Percentiles rank a stretch among this genome's conserved stretches.
Evolutionary conservation across 768 basidiomycete genomes (phyloP).

Genomic region (Cubamyces lactineus): DNA sequence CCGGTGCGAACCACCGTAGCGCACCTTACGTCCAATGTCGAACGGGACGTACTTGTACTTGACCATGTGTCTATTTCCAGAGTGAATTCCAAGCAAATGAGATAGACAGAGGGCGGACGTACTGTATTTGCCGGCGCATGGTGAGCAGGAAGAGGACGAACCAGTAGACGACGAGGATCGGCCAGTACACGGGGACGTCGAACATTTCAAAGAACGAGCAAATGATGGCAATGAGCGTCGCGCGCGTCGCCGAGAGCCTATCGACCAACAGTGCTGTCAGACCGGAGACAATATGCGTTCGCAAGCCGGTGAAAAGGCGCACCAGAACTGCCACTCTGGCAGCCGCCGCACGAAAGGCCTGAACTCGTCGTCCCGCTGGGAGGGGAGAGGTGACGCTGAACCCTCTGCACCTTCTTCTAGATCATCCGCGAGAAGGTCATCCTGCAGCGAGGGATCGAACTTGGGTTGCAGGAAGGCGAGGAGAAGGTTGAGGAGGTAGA

Average conservation of each 20-base stretch:
- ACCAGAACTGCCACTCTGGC: constrained; percentile 98
- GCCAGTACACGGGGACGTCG: constrained; percentile 99
- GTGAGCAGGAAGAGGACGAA: constrained; percentile 92
- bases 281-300: background rate
- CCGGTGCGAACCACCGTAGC: constrained; percentile 74
- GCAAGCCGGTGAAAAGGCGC: constrained; percentile 28
- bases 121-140: constrained; percentile 97
- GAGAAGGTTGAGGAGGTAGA: constrained; percentile 94
- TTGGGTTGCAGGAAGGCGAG: constrained; percentile 97
- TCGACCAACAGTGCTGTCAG: constrained; percentile 2
- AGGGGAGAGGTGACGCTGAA: constrained; percentile 60
- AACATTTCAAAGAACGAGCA: constrained; percentile 85
- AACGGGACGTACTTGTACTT: constrained; percentile 98
- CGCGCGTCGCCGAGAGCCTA: constrained; percentile 91
- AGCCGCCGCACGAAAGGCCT: constrained; percentile 93
- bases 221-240: constrained; percentile 78
- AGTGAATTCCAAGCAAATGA: constrained; percentile 12
- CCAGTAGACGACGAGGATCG: constrained; percentile 97
- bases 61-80: constrained; percentile 84
- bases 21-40: constrained; percentile 91
- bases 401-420: constrained; percentile 87
- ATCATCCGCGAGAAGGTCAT: constrained; percentile 91
- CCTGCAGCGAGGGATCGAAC: constrained; percentile 95
- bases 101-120: constrained; percentile 38
- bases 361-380: constrained; percentile 89